Evolutionary conservation across 2,329 filamentous ascomycete genomes (phyloP).

Genomic region (Pseudopyrenochaeta lycopersici): DNA sequence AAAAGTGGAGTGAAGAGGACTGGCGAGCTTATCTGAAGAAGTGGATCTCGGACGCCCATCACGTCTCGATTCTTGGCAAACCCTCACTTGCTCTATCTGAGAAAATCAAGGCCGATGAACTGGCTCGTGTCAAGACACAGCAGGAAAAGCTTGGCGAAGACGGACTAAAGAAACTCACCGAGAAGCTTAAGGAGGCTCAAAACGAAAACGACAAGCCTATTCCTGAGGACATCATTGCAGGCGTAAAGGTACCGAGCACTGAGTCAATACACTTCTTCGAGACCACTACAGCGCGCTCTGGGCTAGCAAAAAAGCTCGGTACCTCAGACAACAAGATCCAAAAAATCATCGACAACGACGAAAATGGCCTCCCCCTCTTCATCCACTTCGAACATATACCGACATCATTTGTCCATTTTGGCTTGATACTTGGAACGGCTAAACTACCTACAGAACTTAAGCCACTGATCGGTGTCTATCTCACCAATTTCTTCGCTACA

Average conservation of each 20-base stretch:
- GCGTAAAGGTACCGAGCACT: conserved; percentile 82
- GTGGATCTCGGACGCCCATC: conserved; percentile 85
- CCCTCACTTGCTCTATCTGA: conserved; percentile 82
- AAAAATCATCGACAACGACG: conserved; percentile 75
- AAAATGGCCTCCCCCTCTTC: conserved; percentile 76
- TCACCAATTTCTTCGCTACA: conserved; percentile 93
- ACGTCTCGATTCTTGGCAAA: conserved; percentile 87
- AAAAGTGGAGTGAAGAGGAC: conserved; percentile 81
- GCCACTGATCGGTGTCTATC: conserved; percentile 84
- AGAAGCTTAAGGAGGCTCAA: conserved; percentile 84
- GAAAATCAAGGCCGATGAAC: conserved; percentile 82
- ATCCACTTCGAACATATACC: conserved; percentile 97
- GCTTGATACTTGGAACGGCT: conserved; percentile 80
- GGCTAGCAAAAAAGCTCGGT: conserved; percentile 77
- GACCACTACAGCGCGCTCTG: conserved; percentile 83
- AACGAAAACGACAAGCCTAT: conserved; percentile 88
- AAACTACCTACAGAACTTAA: conserved; percentile 82
- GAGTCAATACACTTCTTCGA: conserved; percentile 96
- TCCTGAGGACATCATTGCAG: conserved; percentile 79
- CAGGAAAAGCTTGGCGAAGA: conserved; percentile 82
- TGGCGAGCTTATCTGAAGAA: conserved; percentile 85
- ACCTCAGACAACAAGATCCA: conserved; percentile 75
- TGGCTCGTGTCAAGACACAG: conserved; percentile 78
- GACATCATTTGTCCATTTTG: conserved; percentile 90
- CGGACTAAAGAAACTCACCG: conserved; percentile 76